These are phyloP conservation scores for Metschnikowia proteae DNA, from an alignment of 805 yeast genomes.

Conservation along the genomic window DNA sequence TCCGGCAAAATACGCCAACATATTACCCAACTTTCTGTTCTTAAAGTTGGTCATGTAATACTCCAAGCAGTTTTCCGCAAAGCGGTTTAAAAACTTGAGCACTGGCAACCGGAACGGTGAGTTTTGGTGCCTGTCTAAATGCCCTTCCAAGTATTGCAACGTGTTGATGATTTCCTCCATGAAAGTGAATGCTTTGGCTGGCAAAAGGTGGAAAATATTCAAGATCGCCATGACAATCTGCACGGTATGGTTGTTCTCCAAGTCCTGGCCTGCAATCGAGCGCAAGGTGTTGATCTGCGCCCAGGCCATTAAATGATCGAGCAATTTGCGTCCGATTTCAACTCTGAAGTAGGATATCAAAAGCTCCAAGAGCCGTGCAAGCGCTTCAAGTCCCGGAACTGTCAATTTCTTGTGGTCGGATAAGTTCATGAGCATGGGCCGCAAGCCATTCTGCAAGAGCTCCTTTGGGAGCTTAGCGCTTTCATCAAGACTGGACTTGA, in stretches of 20 bases:
- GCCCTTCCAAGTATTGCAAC: conserved; percentile 73
- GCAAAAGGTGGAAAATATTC: conserved; percentile 86
- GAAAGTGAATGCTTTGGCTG: conserved; percentile 87
- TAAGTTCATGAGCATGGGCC: conserved; percentile 92
- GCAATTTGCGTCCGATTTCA: conserved; percentile 87
- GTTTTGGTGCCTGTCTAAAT: conserved; percentile 74
- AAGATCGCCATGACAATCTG: conserved; percentile 85
- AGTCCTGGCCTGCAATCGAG: conserved; percentile 72
- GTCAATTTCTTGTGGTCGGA: conserved; percentile 91
- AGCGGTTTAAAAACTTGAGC: conserved; percentile 79
- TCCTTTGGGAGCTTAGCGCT: conserved; percentile 91
- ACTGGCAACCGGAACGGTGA: conserved; percentile 93
- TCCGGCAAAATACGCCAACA: conserved; percentile 63
- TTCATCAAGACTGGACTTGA: conserved; percentile 77
- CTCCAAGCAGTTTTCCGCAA: conserved; percentile 67
- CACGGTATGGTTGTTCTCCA: conserved; percentile 76
- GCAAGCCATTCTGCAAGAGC: conserved; percentile 85
- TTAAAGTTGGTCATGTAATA: conserved; percentile 66
- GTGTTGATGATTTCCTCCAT: conserved; percentile 82
- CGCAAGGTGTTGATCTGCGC: conserved; percentile 79
- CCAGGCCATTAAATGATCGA: conserved; percentile 95
- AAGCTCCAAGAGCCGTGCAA: conserved; percentile 80
- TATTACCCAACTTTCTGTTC: conserved; percentile 59
- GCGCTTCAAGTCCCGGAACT: conserved; percentile 84
- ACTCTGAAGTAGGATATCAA: conserved; percentile 92